Conservation (phyloP, 345 rosid species). For the Dovyalis caffra region DNA sequence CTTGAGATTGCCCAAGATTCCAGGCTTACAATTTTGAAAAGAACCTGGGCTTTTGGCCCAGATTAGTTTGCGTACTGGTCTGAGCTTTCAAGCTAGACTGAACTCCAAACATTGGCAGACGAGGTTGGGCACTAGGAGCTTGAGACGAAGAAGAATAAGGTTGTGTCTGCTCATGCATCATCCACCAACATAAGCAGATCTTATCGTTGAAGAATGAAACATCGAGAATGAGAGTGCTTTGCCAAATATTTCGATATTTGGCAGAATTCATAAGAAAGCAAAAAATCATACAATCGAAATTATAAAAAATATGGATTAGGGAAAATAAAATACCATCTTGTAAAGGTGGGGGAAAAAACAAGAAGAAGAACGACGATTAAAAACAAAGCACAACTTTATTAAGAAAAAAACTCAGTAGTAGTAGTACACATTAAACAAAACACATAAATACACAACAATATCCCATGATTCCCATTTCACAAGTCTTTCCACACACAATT, state of each 20-base stretch:
- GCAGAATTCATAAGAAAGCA: background rate
- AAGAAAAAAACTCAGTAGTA: background rate
- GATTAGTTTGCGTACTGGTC: background rate
- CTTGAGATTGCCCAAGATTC: background rate
- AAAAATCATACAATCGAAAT: too few species aligned
- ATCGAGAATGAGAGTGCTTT: too few species aligned
- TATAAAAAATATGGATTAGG: background rate
- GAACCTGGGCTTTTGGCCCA: background rate
- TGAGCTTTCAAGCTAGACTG: background rate
- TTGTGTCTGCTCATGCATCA: too few species aligned
- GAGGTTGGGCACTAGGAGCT: too few species aligned
- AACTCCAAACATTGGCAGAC: too few species aligned
- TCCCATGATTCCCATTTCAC: background rate
- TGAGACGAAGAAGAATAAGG: too few species aligned
- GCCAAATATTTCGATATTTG: background rate
- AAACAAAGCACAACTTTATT: background rate
- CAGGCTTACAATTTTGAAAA: background rate
- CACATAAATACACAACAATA: background rate
- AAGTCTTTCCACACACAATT: background rate
- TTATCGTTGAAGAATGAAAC: too few species aligned
- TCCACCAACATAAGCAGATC: too few species aligned
- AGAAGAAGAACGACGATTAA: background rate
- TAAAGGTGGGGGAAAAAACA: too few species aligned
- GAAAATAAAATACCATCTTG: background rate
- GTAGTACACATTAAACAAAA: background rate